Evolutionary conservation across 495 filamentous ascomycete genomes (phyloP).

Genomic region (Xylaria telfairii): DNA sequence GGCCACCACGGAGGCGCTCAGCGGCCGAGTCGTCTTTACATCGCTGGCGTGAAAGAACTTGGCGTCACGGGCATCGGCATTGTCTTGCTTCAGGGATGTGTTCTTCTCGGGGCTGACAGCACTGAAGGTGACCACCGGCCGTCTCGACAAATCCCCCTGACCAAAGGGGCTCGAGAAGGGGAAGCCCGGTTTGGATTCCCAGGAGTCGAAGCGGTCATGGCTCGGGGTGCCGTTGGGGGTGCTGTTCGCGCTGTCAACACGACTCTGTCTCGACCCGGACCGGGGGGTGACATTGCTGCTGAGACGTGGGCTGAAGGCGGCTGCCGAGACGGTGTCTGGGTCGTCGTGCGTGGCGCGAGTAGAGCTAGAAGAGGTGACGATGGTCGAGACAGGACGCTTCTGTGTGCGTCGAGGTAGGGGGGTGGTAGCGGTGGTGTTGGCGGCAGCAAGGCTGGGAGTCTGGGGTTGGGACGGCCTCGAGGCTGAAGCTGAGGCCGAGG

Average conservation of each 20-base stretch:
- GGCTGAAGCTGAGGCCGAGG: slow-evolving; percentile 37
- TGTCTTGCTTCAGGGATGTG: slow-evolving; percentile 26
- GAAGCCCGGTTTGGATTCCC: slow-evolving; percentile 47
- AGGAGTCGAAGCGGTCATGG: slow-evolving; percentile 47
- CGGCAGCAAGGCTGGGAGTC: slow-evolving; percentile 40
- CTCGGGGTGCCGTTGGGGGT: slow-evolving; percentile 66
- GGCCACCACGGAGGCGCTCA: slow-evolving; percentile 31
- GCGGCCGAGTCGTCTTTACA: slow-evolving; percentile 56
- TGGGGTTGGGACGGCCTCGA: slow-evolving; percentile 31
- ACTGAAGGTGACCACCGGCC: slow-evolving; percentile 40
- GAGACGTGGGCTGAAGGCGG: slow-evolving; percentile 59
- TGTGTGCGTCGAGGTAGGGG: slow-evolving; percentile 38
- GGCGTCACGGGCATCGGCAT: slow-evolving; percentile 46
- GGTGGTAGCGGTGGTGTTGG: slow-evolving; percentile 39
- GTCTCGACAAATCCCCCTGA: slow-evolving; percentile 36
- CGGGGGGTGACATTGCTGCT: slow-evolving; percentile 74
- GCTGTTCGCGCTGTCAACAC: slow-evolving; percentile 67
- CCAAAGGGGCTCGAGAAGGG: slow-evolving; percentile 37
- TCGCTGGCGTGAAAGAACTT: slow-evolving; percentile 83
- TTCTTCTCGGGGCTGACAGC: slow-evolving; percentile 38
- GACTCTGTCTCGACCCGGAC: slow-evolving; percentile 68
- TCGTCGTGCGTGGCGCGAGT: slow-evolving; percentile 36
- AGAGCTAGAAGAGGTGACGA: slow-evolving; percentile 23
- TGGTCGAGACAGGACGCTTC: slow-evolving; percentile 30
- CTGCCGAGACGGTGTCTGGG: slow-evolving; percentile 43